Conservation (phyloP, 805 yeast species). For the Candida arabinofermentans region DNA sequence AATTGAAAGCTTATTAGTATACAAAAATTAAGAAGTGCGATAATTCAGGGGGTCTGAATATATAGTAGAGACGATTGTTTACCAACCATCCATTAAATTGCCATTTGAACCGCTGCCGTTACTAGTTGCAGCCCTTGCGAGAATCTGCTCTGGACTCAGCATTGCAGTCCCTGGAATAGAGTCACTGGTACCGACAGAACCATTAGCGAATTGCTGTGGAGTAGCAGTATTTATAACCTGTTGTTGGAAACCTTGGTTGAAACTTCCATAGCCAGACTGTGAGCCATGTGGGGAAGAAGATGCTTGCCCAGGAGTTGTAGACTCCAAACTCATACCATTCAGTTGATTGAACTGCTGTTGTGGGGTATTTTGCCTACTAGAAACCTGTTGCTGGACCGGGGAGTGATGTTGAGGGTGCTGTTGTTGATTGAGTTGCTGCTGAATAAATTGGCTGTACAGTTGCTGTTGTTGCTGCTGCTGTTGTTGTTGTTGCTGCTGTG, state of each 20-base stretch:
- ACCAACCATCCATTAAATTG: constrained; percentile 21
- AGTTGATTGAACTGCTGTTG: constrained; percentile 17
- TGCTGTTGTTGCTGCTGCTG: constrained; percentile 19
- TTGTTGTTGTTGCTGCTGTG: constrained; percentile 19
- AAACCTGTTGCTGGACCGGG: constrained; percentile 21
- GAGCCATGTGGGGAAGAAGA: constrained; percentile 22
- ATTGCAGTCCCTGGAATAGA: constrained; percentile 8
- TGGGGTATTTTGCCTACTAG: constrained; percentile 13
- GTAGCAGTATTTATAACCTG: constrained; percentile 5
- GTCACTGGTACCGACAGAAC: constrained; percentile 3
- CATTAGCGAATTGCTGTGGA: constrained; percentile 10
- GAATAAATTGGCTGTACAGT: constrained; percentile 13
- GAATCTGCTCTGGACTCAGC: constrained; percentile 32
- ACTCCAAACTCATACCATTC: not conserved
- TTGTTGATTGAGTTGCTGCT: constrained; percentile 22
- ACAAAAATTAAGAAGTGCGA: not conserved
- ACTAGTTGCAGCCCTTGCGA: constrained; percentile 26
- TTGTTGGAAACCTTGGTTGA: constrained; percentile 4
- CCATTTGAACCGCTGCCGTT: constrained; percentile 3
- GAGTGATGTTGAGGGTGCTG: constrained; percentile 7
- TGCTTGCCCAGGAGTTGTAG: constrained; percentile 1
- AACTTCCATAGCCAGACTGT: not conserved
- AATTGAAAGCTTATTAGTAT: too few species aligned
- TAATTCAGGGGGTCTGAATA: not conserved
- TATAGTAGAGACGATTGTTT: not conserved